Conservation (phyloP, 257 asterid species). For the Vinca minor region DNA sequence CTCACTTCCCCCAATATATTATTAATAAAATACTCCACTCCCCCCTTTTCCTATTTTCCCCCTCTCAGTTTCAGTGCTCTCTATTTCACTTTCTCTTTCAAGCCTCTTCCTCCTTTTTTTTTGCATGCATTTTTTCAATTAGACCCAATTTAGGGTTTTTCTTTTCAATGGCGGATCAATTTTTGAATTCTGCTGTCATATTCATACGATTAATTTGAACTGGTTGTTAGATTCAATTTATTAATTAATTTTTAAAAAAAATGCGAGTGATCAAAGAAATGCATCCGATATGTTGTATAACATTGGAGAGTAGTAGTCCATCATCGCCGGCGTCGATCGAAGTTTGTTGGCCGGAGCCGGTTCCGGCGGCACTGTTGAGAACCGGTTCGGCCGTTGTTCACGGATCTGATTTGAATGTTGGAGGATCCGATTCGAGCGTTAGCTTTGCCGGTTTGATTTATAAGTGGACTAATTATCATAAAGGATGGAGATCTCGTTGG, state of each 20-base stretch:
- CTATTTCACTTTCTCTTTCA: too few relatives aligned
- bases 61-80: too few relatives aligned
- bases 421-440: slow-evolving; percentile 50
- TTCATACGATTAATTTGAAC: not conserved
- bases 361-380: slow-evolving; percentile 50
- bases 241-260: not conserved
- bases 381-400: slow-evolving; percentile 61
- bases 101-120: too few relatives aligned
- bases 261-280: slow-evolving; percentile 80
- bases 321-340: slow-evolving; percentile 54
- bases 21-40: too few relatives aligned
- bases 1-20: too few relatives aligned
- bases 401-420: slow-evolving; percentile 65
- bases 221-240: not conserved
- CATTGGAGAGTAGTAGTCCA: slow-evolving; percentile 45
- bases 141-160: too few relatives aligned
- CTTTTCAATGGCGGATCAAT: too few relatives aligned
- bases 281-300: slow-evolving; percentile 92
- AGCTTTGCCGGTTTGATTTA: slow-evolving; percentile 65
- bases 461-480: slow-evolving; percentile 92
- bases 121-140: too few relatives aligned
- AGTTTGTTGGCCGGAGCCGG: slow-evolving; percentile 60
- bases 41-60: too few relatives aligned
- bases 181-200: not conserved
- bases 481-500: slow-evolving; percentile 98